These are phyloP conservation scores for Ensete ventricosum DNA, from an alignment of 176 grass and related monocot genomes.

Conservation along the genomic window DNA sequence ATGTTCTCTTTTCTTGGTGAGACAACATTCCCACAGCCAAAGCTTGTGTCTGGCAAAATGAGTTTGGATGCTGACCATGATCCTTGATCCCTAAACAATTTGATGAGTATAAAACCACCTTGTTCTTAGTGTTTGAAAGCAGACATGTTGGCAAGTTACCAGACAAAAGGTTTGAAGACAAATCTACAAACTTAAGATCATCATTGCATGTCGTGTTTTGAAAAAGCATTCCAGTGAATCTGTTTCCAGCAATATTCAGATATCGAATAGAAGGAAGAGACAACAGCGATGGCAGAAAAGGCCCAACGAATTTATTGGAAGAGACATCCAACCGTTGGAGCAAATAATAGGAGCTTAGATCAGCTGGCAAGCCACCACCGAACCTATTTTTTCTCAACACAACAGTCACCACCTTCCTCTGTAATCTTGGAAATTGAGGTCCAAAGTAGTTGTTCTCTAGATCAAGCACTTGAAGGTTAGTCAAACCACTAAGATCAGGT, in stretches of 20 bases:
- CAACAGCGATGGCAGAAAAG: conserved; percentile 48
- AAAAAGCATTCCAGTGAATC: conserved; percentile 72
- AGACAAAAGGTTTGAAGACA: conserved; percentile 64
- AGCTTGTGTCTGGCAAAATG: conserved; percentile 80
- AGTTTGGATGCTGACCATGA: conserved; percentile 43
- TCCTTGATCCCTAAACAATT: conserved; percentile 55
- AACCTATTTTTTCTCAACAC: conserved; percentile 65
- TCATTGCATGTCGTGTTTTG: conserved; percentile 46
- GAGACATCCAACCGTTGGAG: conserved; percentile 71
- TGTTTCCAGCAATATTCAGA: conserved; percentile 63
- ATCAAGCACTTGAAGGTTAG: conserved; percentile 61
- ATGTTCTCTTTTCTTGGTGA: conserved; percentile 27
- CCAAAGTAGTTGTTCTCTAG: conserved; percentile 59
- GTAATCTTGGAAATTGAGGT: conserved; percentile 53
- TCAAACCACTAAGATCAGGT: conserved; percentile 49
- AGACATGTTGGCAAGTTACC: conserved; percentile 56
- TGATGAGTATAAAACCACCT: conserved; percentile 38
- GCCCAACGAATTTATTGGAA: conserved; percentile 67
- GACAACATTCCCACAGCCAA: conserved; percentile 72
- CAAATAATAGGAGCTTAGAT: conserved; percentile 40
- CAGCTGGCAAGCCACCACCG: conserved; percentile 32
- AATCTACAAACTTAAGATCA: conserved; percentile 54
- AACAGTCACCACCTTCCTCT: conserved; percentile 54
- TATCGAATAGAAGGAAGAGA: conserved; percentile 65
- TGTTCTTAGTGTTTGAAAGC: conserved; percentile 24